phyloP scores from a whole-genome alignment of 371 early-diverging fungal genomes.

The Syncephalastrum sp. region DNA sequence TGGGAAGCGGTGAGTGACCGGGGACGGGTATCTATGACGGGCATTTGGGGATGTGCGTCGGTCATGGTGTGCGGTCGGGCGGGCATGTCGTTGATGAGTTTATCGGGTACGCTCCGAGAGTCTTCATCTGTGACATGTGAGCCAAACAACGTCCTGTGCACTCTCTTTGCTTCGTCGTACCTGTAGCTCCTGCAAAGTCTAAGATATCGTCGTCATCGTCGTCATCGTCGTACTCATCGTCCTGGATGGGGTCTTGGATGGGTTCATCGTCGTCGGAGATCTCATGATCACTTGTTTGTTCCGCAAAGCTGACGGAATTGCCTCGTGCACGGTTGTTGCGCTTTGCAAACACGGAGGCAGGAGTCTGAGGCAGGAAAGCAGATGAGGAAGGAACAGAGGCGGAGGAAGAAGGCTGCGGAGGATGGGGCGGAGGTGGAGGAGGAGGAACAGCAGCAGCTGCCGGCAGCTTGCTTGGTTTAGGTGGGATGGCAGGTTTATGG shows the following conservation, averaged over 20 bases:
- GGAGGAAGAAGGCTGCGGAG: background rate
- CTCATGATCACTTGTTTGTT: slow-evolving; percentile 21
- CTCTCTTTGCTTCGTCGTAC: no score
- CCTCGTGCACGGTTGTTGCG: slow-evolving; percentile 32
- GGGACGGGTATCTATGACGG: slow-evolving; percentile 13
- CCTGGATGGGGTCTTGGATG: slow-evolving; percentile 9
- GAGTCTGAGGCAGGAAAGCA: background rate
- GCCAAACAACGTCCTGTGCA: no score
- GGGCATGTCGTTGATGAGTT: slow-evolving; percentile 1
- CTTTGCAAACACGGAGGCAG: slow-evolving; percentile 8
- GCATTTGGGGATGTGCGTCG: slow-evolving; percentile 9
- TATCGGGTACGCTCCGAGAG: background rate
- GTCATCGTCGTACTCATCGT: slow-evolving; percentile 26
- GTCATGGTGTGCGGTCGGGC: slow-evolving; percentile 12
- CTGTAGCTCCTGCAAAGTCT: no score
- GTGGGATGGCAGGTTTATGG: slow-evolving; percentile 33
- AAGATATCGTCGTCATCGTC: slow-evolving; percentile 37
- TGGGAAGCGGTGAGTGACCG: slow-evolving; percentile 8
- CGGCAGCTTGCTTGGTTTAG: slow-evolving; percentile 29
- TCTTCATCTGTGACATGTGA: background rate
- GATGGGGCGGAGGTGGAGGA: slow-evolving; percentile 1
- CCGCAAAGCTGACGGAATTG: slow-evolving; percentile 43
- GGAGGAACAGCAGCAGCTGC: slow-evolving; percentile 4
- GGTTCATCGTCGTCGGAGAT: slow-evolving; percentile 14
- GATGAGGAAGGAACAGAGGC: background rate